These are phyloP conservation scores for Colletotrichum sp. DNA, from an alignment of 2,329 filamentous ascomycete species.

Conservation along the genomic window DNA sequence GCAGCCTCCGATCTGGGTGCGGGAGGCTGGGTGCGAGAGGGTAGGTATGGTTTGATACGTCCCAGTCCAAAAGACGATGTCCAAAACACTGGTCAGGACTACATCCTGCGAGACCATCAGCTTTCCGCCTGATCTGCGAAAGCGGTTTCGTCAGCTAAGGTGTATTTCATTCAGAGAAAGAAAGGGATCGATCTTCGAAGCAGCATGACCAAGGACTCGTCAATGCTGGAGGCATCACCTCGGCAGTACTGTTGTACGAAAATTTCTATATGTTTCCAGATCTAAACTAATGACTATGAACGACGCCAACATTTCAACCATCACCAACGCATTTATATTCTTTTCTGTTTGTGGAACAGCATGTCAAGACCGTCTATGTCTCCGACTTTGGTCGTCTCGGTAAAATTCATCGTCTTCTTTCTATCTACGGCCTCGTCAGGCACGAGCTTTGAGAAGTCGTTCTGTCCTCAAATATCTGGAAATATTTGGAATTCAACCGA, in stretches of 20 bases:
- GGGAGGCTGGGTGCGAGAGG: no score
- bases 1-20: no score
- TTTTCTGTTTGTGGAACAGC: not conserved
- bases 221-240: not conserved
- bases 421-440: not conserved
- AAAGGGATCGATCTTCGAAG: not conserved
- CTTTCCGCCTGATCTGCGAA: not conserved
- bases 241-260: not conserved
- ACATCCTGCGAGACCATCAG: not conserved
- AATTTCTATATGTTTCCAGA: not conserved
- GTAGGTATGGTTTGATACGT: not conserved
- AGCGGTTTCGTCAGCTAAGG: not conserved
- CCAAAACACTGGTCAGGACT: not conserved
- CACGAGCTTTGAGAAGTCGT: no score
- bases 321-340: not conserved
- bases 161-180: not conserved
- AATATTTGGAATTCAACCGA: not conserved
- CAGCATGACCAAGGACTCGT: not conserved
- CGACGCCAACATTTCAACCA: not conserved
- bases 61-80: not conserved
- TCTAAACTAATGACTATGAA: not conserved
- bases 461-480: not conserved
- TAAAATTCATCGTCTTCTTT: not conserved
- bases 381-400: not conserved
- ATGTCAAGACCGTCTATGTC: not conserved